Evolutionary conservation across 371 early-diverging fungal genomes (phyloP).

Genomic region (Syncephalastrum racemosum): DNA sequence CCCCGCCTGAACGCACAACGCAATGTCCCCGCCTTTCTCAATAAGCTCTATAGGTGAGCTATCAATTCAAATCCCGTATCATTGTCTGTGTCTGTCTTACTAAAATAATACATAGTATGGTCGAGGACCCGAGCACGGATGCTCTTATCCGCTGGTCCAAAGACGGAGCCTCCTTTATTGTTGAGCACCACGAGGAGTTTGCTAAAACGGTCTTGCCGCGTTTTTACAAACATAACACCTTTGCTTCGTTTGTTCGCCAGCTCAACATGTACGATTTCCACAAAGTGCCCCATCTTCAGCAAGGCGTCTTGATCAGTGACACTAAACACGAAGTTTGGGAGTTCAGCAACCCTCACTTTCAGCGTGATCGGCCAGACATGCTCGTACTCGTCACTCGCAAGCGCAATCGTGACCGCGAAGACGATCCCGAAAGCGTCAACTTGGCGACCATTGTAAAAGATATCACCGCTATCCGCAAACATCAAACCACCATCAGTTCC

Average conservation of each 20-base stretch:
- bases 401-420: constrained; percentile 43
- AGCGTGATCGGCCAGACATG: constrained; percentile 51
- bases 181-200: constrained; percentile 73
- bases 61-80: background rate
- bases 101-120: constrained; percentile 52
- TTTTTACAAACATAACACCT: constrained; percentile 84
- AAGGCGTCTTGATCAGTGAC: constrained; percentile 61
- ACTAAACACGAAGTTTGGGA: constrained; percentile 49
- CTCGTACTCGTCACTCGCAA: constrained; percentile 51
- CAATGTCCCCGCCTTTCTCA: constrained; percentile 82
- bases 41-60: constrained; percentile 77
- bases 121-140: constrained; percentile 61
- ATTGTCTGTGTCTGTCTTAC: constrained; percentile 7
- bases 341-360: constrained; percentile 53
- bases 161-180: constrained; percentile 74
- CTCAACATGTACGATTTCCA: constrained; percentile 80
- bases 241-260: constrained; percentile 83
- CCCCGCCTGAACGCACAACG: constrained; percentile 24
- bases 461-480: constrained; percentile 76
- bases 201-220: constrained; percentile 71
- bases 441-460: constrained; percentile 64
- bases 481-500: constrained; percentile 77
- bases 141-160: constrained; percentile 75
- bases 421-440: constrained; percentile 34
- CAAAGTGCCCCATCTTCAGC: constrained; percentile 70